Evolutionary conservation across 1,284 basidiomycete genomes (phyloP).

Genomic region (Microbotryum scabiosae): DNA sequence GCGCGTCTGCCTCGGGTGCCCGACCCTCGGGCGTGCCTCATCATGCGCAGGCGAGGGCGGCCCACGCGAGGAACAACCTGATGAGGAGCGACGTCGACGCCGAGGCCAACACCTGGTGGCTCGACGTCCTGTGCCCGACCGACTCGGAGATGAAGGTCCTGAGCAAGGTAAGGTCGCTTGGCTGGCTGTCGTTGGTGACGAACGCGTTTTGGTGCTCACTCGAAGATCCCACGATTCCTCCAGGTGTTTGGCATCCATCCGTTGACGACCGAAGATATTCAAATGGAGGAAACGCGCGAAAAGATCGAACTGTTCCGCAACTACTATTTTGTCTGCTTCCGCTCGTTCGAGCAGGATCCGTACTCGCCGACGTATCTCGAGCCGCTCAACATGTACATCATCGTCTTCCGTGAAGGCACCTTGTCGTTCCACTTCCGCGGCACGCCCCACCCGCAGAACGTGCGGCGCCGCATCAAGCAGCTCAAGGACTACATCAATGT

Average conservation of each 20-base stretch:
- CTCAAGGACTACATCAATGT: conserved; percentile 99
- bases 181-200: background rate
- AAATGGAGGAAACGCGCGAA: conserved; percentile 98
- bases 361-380: conserved; percentile 97
- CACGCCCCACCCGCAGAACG: conserved; percentile 95
- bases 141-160: conserved; percentile 98
- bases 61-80: conserved; percentile 10
- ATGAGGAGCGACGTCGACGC: conserved; percentile 45
- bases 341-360: conserved; percentile 96
- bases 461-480: conserved; percentile 95
- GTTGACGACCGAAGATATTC: conserved; percentile 96
- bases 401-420: conserved; percentile 97
- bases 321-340: conserved; percentile 99
- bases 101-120: conserved; percentile 90
- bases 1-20: background rate
- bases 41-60: conserved; percentile 3
- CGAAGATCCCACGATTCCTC: background rate
- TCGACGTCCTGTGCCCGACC: conserved; percentile 88
- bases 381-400: conserved; percentile 99
- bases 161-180: conserved; percentile 57
- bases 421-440: conserved; percentile 97
- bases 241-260: conserved; percentile 96
- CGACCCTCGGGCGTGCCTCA: conserved; percentile 5
- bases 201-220: background rate
- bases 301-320: conserved; percentile 99